phyloP scores from a whole-genome alignment of 345 rosid species.

The Salix udensis region DNA sequence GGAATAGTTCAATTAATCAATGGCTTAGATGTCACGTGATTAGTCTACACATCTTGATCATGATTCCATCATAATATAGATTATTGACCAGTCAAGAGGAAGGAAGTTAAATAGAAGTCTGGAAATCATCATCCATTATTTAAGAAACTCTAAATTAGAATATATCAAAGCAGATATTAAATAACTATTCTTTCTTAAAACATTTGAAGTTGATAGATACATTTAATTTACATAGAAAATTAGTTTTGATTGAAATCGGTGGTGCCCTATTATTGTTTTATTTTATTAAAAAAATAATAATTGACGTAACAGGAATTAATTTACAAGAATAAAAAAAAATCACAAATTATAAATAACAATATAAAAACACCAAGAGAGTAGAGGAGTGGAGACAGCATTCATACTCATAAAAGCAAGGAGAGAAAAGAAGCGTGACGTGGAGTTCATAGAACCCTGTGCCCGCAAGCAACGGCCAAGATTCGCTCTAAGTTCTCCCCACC shows the following conservation, averaged over 20 bases:
- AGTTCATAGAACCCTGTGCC: conserved; percentile 29
- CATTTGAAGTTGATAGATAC: not conserved
- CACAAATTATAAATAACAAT: not conserved
- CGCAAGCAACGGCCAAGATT: conserved; percentile 57
- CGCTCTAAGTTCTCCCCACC: conserved; percentile 15
- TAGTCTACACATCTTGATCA: no score
- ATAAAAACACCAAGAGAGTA: not conserved
- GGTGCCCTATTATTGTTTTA: not conserved
- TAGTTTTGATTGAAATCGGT: not conserved
- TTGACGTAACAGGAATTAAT: not conserved
- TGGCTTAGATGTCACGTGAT: no score
- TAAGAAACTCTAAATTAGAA: not conserved
- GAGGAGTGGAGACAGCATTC: not conserved
- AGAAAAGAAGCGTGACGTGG: conserved; percentile 33
- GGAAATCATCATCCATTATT: not conserved
- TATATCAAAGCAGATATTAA: not conserved
- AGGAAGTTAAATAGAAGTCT: not conserved
- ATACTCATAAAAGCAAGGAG: not conserved
- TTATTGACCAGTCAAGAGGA: no score
- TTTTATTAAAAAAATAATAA: not conserved
- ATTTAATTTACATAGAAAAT: not conserved
- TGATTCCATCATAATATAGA: no score
- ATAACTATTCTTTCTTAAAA: not conserved
- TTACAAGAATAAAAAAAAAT: not conserved
- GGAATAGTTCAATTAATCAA: no score